Percentiles rank a stretch among this genome's conserved stretches.
Conservation (phyloP, 2,329 filamentous ascomycete species). For the Cordyceps cicadae region DNA sequence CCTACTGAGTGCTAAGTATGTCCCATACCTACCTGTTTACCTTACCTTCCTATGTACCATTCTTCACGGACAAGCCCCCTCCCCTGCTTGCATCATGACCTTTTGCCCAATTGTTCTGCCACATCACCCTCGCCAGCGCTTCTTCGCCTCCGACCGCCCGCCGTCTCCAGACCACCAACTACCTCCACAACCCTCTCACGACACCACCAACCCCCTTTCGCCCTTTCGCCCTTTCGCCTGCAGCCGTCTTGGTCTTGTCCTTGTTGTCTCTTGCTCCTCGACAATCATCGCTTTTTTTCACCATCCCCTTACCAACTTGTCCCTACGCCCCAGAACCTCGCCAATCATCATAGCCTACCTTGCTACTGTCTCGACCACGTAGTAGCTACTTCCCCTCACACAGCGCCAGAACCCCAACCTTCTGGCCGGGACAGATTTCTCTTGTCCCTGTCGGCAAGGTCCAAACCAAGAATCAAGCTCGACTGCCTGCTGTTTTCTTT, state of each 20-base stretch:
- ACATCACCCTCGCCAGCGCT: background rate
- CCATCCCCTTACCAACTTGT: background rate
- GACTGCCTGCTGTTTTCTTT: background rate
- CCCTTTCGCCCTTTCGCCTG: background rate
- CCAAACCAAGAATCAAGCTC: background rate
- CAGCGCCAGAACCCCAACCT: background rate
- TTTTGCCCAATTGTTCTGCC: background rate
- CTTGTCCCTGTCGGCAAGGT: background rate
- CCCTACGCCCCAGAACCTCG: background rate
- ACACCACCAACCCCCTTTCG: background rate
- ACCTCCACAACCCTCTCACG: background rate
- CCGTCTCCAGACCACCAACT: background rate
- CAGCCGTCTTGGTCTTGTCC: background rate
- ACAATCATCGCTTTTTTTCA: background rate
- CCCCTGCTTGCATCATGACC: background rate
- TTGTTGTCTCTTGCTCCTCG: background rate
- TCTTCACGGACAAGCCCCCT: background rate
- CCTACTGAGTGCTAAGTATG: background rate
- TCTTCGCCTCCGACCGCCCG: constrained; percentile 3
- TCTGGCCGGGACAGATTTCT: background rate
- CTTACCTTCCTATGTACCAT: too few species aligned
- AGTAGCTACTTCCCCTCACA: background rate
- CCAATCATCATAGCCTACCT: background rate
- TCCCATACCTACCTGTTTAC: too few species aligned
- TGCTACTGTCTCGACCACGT: background rate